These are phyloP conservation scores for Pelargonium cotyledonis DNA, from an alignment of 441 rosid species.

Conservation along the genomic window DNA sequence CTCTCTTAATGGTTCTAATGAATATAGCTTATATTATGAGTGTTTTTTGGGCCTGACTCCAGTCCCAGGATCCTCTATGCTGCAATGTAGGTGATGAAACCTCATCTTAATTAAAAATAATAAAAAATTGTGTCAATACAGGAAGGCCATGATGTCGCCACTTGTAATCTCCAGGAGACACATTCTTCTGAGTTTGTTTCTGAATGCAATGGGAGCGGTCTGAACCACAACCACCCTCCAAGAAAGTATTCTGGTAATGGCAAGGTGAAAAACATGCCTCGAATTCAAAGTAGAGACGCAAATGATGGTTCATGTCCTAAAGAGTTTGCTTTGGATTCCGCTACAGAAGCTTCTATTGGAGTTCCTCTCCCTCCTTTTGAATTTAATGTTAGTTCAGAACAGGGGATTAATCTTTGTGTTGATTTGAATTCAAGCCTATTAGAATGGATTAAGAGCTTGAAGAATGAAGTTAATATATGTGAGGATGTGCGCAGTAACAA, in stretches of 20 bases:
- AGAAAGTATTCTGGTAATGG: constrained; percentile 25
- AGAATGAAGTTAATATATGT: constrained; percentile 42
- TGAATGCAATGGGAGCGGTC: constrained; percentile 24
- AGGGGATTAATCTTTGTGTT: constrained; percentile 73
- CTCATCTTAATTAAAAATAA: background rate
- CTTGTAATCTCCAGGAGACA: constrained; percentile 21
- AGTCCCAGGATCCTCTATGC: background rate
- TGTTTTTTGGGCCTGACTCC: background rate
- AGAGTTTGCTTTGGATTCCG: constrained; percentile 21
- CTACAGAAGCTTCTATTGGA: constrained; percentile 19
- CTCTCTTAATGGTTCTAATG: background rate
- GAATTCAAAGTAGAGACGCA: constrained; percentile 21
- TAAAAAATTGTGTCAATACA: constrained; percentile 10
- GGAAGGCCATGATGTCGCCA: constrained; percentile 25
- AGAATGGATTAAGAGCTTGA: constrained; percentile 60
- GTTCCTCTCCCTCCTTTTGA: constrained; percentile 50
- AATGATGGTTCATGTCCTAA: constrained; percentile 28
- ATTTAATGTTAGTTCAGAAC: constrained; percentile 60
- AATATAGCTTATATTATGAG: background rate
- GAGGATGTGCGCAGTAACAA: constrained; percentile 36
- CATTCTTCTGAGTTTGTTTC: constrained; percentile 29
- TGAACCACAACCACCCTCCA: constrained; percentile 22
- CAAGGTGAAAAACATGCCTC: constrained; percentile 23
- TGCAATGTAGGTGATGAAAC: background rate
- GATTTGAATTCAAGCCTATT: constrained; percentile 61